Percentiles rank a stretch among this genome's conserved stretches.
Evolutionary conservation across 2,329 filamentous ascomycete species (phyloP).

Genomic region (Trichoderma citrinoviride): DNA sequence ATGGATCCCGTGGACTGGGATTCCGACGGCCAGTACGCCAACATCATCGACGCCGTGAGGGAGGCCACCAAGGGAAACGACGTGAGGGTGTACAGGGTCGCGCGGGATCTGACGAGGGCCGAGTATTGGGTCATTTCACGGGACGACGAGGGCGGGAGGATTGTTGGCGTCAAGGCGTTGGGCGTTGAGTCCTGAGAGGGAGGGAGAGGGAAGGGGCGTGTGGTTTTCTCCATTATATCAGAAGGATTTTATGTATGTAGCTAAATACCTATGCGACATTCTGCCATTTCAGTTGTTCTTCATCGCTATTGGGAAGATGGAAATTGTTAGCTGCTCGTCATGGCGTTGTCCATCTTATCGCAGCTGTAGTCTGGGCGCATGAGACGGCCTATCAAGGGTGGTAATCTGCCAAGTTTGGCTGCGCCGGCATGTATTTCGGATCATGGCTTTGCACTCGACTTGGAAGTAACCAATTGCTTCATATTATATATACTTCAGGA

Average conservation of each 20-base stretch:
- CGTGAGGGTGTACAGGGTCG: constrained; percentile 72
- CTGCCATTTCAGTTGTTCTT: background rate
- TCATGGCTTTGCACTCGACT: too few species aligned
- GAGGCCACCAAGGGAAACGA: constrained; percentile 62
- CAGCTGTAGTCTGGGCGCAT: too few species aligned
- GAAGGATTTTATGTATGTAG: too few species aligned
- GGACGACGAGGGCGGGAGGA: constrained; percentile 48
- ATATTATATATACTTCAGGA: constrained; percentile 27
- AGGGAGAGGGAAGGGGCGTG: too few species aligned
- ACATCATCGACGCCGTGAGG: constrained; percentile 66
- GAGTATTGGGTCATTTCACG: constrained; percentile 80
- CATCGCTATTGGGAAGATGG: background rate
- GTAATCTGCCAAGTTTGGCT: too few species aligned
- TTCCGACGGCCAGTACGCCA: constrained; percentile 63
- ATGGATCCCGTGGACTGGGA: constrained; percentile 72
- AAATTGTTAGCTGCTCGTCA: too few species aligned
- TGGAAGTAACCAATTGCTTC: background rate
- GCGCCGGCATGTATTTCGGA: too few species aligned
- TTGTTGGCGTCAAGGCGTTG: constrained; percentile 77
- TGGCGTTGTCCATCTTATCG: too few species aligned
- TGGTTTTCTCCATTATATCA: too few species aligned
- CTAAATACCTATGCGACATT: background rate
- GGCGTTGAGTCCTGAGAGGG: constrained; percentile 58
- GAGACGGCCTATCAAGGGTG: too few species aligned
- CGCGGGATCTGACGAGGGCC: constrained; percentile 58